phyloP scores from a whole-genome alignment of 2,329 filamentous ascomycete species.

The Hymenoscyphus occultus region DNA sequence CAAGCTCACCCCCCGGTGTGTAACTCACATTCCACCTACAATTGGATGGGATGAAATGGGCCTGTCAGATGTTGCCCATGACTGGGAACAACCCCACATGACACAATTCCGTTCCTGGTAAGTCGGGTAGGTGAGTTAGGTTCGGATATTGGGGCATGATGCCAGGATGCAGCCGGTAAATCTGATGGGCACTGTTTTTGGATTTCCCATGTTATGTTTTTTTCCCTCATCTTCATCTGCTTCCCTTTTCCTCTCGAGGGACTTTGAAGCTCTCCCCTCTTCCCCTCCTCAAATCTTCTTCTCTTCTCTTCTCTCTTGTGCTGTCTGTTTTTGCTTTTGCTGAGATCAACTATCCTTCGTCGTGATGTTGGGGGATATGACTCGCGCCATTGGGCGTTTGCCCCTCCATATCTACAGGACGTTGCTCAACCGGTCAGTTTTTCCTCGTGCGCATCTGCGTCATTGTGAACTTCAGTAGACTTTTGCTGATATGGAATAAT shows the following conservation, averaged over 20 bases:
- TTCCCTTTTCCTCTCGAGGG: not conserved
- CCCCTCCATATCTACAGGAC: slow-evolving; percentile 31
- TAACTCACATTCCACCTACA: not conserved
- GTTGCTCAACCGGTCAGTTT: slow-evolving; percentile 28
- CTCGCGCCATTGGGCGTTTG: slow-evolving; percentile 24
- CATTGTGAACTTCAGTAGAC: not conserved
- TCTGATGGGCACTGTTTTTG: not conserved
- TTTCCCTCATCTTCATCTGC: not conserved
- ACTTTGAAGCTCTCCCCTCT: not conserved
- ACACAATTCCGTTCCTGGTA: not conserved
- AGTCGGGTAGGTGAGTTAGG: not conserved
- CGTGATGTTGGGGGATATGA: slow-evolving; percentile 13
- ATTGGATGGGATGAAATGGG: not conserved
- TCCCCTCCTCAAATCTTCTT: not conserved
- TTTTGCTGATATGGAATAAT: slow-evolving; percentile 5
- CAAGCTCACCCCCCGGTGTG: not conserved
- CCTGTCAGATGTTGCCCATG: not conserved
- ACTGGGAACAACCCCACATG: not conserved
- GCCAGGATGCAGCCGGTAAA: not conserved
- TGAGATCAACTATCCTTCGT: not conserved
- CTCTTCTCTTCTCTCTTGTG: not conserved
- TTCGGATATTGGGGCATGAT: not conserved
- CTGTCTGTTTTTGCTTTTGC: not conserved
- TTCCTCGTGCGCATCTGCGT: not conserved
- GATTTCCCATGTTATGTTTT: not conserved